Evolutionary conservation across 371 early-diverging fungal species (phyloP).

Genomic region (Zopfochytrium polystomum): DNA sequence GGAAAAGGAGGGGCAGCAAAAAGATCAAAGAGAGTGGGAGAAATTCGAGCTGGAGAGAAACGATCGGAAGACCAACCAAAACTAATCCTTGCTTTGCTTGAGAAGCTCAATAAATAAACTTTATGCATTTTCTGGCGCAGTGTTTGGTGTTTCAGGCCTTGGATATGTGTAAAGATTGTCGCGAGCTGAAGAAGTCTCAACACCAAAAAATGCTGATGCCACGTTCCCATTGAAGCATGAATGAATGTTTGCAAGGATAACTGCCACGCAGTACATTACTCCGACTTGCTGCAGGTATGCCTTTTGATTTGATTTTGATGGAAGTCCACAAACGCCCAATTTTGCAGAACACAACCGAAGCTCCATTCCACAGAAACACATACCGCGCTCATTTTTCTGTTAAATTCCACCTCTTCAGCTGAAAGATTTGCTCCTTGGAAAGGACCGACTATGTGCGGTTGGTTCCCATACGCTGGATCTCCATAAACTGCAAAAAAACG

Average conservation of each 20-base stretch:
- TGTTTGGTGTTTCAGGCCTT: neutral
- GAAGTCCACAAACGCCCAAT: constrained; percentile 26
- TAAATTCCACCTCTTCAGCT: constrained; percentile 12
- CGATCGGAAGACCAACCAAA: neutral
- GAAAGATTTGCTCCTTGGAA: constrained; percentile 11
- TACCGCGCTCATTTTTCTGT: constrained; percentile 15
- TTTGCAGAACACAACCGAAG: constrained; percentile 13
- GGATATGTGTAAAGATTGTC: constrained; percentile 11
- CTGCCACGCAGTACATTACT: constrained; percentile 16
- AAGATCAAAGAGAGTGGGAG: neutral
- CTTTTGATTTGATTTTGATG: constrained; percentile 19
- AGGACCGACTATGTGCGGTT: neutral
- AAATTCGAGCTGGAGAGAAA: neutral
- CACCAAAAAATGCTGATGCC: constrained; percentile 10
- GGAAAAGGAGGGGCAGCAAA: neutral
- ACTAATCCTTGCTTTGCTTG: neutral
- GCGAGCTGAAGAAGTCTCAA: constrained; percentile 6
- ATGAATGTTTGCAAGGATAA: constrained; percentile 10
- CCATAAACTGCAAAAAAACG: constrained; percentile 19
- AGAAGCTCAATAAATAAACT: neutral
- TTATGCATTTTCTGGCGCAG: neutral
- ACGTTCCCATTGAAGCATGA: constrained; percentile 4
- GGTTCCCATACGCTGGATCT: constrained; percentile 15
- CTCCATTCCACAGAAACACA: constrained; percentile 21
- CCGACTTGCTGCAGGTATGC: constrained; percentile 9